Evolutionary conservation across 306 rosid genomes (phyloP).

Genomic region (Lathyrus aphaca): DNA sequence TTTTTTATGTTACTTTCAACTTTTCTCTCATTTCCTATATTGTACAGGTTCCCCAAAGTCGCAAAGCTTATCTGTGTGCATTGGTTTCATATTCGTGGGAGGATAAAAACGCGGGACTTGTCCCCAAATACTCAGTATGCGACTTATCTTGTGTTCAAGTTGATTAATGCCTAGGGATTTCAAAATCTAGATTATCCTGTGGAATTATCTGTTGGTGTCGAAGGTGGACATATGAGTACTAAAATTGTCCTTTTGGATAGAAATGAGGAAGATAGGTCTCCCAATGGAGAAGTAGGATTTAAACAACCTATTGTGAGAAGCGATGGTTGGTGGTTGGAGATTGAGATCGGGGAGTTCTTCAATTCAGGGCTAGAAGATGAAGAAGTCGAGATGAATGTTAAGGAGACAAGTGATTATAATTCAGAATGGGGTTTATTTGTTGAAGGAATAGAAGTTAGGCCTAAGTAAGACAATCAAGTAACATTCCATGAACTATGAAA

Average conservation of each 20-base stretch:
- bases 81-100: constrained; percentile 70
- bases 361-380: constrained; percentile 44
- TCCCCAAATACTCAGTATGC: constrained; percentile 61
- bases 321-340: constrained; percentile 67
- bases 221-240: constrained; percentile 18
- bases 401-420: constrained; percentile 31
- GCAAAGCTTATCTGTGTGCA: constrained; percentile 65
- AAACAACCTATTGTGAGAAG: constrained; percentile 44
- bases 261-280: background rate
- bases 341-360: constrained; percentile 70
- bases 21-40: too few relatives aligned
- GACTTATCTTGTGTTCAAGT: constrained; percentile 64
- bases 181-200: constrained; percentile 30
- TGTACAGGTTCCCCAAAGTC: constrained; percentile 65
- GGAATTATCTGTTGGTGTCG: constrained; percentile 42
- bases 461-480: constrained; percentile 24
- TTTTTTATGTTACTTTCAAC: too few relatives aligned
- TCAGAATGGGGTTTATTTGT: constrained; percentile 61
- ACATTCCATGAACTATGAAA: background rate
- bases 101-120: constrained; percentile 44
- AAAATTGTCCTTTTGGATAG: constrained; percentile 26
- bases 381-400: constrained; percentile 50
- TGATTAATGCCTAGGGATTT: constrained; percentile 43
- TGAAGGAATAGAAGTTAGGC: constrained; percentile 74
- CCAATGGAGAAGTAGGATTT: background rate